Evolutionary conservation across 768 basidiomycete genomes (phyloP), one percentile per base, ranked within the genome.

Genomic region (Mycena venus): DNA sequence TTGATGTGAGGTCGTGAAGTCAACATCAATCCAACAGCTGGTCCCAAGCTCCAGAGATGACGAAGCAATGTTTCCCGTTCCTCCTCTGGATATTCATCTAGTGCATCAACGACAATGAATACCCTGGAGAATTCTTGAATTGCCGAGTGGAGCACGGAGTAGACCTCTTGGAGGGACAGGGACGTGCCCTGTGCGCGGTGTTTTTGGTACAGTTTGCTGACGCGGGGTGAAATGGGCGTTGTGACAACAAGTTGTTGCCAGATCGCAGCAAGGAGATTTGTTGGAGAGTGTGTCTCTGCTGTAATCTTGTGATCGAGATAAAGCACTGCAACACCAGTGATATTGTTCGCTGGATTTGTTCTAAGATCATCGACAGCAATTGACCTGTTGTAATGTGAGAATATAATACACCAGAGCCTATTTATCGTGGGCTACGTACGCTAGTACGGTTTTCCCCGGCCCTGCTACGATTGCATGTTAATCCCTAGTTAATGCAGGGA

Each of bases 71-170:
- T 40, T 42, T 62, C 21, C 60, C 60, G 60, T 38, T 42, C 2
- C 19, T 19, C 40, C 60, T 55, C 67, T 2, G 67, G 67, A 58
- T 42, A 55, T n/a, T 55, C 47, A 38, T 55, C 51, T 9, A 67
- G 53, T 34, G 53, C 67, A 58, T 58, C 67, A 15, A 68, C 51
- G 7, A 68, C 25, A 42, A 68, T 68, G 27, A 42, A 68, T 1
- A 58, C 67, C 25, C 11, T 1, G n/a, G n/a, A 29, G 40, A 27
- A 58, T 34, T 58, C 25, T 12, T 10, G 21, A 40, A 58, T 23
- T 27, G 40, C 11, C 17, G 53, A 55, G 3, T 36, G 27, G 1
- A 68, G 40, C 21, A 68, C 14, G 38, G 21, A 40, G 34, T 68
- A 38, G 55, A 19, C 42, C 36, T 68, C 67, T 11, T 56, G 27